Evolutionary conservation across 192 early-diverging fungal genomes (phyloP).

Genomic region (Phlyctochytrium arcticum): DNA sequence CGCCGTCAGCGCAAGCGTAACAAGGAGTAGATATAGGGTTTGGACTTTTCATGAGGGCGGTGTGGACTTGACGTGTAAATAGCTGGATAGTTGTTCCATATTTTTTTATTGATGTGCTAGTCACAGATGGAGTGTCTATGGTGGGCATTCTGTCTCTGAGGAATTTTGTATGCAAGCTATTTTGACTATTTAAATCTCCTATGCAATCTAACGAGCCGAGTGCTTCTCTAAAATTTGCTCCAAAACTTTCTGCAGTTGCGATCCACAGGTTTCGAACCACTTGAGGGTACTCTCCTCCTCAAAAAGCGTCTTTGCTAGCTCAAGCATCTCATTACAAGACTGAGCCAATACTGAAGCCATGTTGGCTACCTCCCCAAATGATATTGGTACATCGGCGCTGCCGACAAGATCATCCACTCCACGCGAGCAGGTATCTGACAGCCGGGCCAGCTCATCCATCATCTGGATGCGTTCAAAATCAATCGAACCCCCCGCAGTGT

Average conservation of each 20-base stretch:
- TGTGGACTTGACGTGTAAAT: too few species aligned
- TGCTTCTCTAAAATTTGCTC: background rate
- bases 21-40: too few species aligned
- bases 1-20: too few species aligned
- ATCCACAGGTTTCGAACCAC: constrained; percentile 12
- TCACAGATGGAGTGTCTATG: too few species aligned
- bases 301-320: background rate
- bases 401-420: background rate
- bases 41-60: too few species aligned
- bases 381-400: background rate
- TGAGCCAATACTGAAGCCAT: background rate
- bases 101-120: too few species aligned
- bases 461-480: background rate
- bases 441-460: background rate
- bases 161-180: too few species aligned
- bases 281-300: constrained; percentile 1
- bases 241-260: background rate
- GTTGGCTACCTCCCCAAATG: background rate
- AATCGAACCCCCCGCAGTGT: background rate
- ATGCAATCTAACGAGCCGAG: constrained; percentile 3
- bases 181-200: too few species aligned
- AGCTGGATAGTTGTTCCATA: too few species aligned
- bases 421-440: background rate
- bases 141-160: too few species aligned
- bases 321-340: background rate